Evolutionary conservation across 805 yeast species (phyloP), one percentile per base, ranked within the genome.

Genomic region (Maudiozyma bulderi): DNA sequence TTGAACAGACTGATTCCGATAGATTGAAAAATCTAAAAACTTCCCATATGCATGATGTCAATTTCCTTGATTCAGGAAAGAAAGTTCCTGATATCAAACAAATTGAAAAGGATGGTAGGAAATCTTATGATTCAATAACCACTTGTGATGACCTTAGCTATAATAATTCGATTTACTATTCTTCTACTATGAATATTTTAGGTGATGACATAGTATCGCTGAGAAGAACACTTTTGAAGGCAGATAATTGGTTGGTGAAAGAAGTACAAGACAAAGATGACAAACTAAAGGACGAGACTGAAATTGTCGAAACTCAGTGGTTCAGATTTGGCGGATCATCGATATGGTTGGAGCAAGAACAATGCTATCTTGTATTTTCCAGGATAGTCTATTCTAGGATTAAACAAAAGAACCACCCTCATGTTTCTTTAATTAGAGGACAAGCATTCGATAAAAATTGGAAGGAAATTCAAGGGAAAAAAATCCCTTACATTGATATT

Each of bases 271-370:
- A 38, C 26, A 20, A 38, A 14, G 14, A 15, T 5, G 28, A 38
- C 26, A 15, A 38, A 14, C 11, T 6, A 6, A 10, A 10, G 15
- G 7, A 41, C 6, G 50, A 45, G 40, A 30, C 29, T 8, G 50
- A 52, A 14, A 53, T 53, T 11, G 34, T 54, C 8, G 20, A 26
- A n/a, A 34, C 51, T 38, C 38, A 31, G 11, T 78, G 81, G 80
- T 45, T 33, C 26, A 48, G 44, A 40, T 48, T 48, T 39, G 57
- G 57, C 45, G 79, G 79, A 1, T 71, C 79, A 1, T 69, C 77
- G 1, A 76, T 76, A 14, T 77, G 80, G 80, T 58, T 78, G 30
- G 73, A 71, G 40, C 72, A 72, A 39, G 75, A 74, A 53, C 74
- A 76, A 28, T 70, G 74, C 14, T 80, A 76, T 59, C 59, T 73